These are phyloP conservation scores for Colletotrichum sp. DNA, from an alignment of 2,329 filamentous ascomycete genomes.

Conservation along the genomic window DNA sequence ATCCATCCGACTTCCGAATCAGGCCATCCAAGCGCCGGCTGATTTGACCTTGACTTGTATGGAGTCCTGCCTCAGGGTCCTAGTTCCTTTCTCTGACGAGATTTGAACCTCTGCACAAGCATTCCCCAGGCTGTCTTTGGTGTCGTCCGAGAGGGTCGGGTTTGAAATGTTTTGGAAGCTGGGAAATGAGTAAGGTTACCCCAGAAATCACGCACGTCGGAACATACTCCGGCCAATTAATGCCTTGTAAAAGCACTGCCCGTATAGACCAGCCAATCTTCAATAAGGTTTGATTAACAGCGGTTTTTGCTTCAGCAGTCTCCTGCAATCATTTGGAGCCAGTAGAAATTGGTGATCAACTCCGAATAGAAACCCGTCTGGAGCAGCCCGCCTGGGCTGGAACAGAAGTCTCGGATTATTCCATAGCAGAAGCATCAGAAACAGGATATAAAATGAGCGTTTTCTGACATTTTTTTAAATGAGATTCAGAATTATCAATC, in stretches of 20 bases:
- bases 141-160: background rate
- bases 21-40: background rate
- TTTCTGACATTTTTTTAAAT: accelerated
- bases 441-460: accelerated
- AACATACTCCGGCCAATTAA: background rate
- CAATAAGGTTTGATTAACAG: background rate
- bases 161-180: background rate
- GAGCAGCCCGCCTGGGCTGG: background rate
- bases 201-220: background rate
- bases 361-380: background rate
- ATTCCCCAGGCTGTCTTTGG: background rate
- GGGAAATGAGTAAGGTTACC: background rate
- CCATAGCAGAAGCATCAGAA: background rate
- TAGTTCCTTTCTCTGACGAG: background rate
- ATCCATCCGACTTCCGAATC: background rate
- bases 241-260: background rate
- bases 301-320: background rate
- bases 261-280: background rate
- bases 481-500: background rate
- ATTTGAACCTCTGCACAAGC: background rate
- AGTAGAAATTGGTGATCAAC: background rate
- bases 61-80: background rate
- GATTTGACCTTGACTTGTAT: background rate
- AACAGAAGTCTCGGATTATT: background rate
- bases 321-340: background rate